These are phyloP conservation scores for Leccinellum rugosiceps DNA, from an alignment of 768 basidiomycete genomes.

Conservation along the genomic window DNA sequence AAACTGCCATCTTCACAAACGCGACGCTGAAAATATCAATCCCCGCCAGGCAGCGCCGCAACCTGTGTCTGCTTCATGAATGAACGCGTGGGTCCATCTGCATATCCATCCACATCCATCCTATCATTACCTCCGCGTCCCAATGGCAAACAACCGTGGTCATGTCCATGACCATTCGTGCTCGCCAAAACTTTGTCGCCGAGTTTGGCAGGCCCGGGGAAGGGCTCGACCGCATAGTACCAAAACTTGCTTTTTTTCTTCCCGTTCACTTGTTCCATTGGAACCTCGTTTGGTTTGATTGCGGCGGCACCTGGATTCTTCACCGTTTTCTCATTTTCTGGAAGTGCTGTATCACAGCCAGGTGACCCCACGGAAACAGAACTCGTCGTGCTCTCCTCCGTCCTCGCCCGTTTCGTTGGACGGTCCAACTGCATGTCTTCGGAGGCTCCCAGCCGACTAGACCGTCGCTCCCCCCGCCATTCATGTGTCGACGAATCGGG, in stretches of 20 bases:
- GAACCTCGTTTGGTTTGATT: conserved; percentile 67
- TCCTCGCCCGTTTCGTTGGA: conserved; percentile 70
- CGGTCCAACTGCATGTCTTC: conserved; percentile 49
- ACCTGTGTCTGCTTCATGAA: conserved; percentile 15
- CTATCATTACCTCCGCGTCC: conserved; percentile 1
- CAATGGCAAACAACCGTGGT: conserved; percentile 7
- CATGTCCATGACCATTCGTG: conserved; percentile 23
- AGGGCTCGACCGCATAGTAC: conserved; percentile 83
- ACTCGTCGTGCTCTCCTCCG: conserved; percentile 65
- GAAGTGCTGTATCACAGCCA: conserved; percentile 21
- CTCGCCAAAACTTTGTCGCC: conserved; percentile 13
- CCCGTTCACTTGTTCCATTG: conserved; percentile 72
- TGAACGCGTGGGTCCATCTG: conserved; percentile 15
- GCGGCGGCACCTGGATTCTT: conserved; percentile 61
- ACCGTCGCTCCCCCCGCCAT: conserved; percentile 78
- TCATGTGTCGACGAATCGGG: conserved; percentile 46
- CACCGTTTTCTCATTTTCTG: conserved; percentile 39
- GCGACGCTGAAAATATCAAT: conserved; percentile 13
- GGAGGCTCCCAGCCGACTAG: conserved; percentile 58
- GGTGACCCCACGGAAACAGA: conserved; percentile 42
- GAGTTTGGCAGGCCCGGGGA: conserved; percentile 29
- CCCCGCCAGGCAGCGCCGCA: conserved; percentile 8
- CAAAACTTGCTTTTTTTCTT: conserved; percentile 87
- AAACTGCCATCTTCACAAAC: conserved; percentile 12
- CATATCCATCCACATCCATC: conserved; percentile 25